Conservation (phyloP, 257 asterid species). For the Penstemon barbatus region DNA sequence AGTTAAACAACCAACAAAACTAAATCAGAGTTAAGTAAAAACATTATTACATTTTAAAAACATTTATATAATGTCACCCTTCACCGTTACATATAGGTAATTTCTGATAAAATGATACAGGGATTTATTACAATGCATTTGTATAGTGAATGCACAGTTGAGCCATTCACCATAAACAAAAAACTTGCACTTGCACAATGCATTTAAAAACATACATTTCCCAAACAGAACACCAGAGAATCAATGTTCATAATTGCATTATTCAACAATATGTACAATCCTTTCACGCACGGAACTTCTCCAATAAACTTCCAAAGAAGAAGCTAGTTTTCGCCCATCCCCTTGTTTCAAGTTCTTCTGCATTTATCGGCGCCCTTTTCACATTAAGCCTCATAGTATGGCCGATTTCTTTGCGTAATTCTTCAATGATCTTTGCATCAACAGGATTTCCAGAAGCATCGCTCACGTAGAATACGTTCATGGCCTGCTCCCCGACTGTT, state of each 20-base stretch:
- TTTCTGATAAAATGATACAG: conserved; percentile 28
- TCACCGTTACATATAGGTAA: neutral
- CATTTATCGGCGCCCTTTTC: conserved; percentile 53
- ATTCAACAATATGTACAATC: conserved; percentile 23
- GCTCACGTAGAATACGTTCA: conserved; percentile 74
- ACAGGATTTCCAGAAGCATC: conserved; percentile 89
- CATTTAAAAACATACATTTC: conserved; percentile 23
- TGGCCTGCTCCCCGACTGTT: conserved; percentile 81
- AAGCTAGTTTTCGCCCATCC: conserved; percentile 82
- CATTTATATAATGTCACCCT: no score
- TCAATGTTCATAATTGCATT: conserved; percentile 5
- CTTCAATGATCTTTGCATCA: conserved; percentile 66
- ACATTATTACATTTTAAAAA: no score
- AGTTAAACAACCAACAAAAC: no score
- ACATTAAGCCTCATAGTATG: conserved; percentile 82
- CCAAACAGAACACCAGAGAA: conserved; percentile 13
- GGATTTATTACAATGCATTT: conserved; percentile 38
- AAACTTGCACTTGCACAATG: conserved; percentile 28
- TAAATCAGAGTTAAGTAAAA: no score
- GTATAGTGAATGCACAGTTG: conserved; percentile 30
- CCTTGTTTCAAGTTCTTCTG: conserved; percentile 52
- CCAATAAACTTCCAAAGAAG: conserved; percentile 78
- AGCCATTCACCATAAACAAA: conserved; percentile 27
- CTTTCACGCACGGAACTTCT: conserved; percentile 52
- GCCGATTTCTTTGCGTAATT: conserved; percentile 73